Percentiles rank a stretch among this genome's conserved stretches.
phyloP scores from a whole-genome alignment of 2,329 filamentous ascomycete species.

The Trichoderma guizhouense region DNA sequence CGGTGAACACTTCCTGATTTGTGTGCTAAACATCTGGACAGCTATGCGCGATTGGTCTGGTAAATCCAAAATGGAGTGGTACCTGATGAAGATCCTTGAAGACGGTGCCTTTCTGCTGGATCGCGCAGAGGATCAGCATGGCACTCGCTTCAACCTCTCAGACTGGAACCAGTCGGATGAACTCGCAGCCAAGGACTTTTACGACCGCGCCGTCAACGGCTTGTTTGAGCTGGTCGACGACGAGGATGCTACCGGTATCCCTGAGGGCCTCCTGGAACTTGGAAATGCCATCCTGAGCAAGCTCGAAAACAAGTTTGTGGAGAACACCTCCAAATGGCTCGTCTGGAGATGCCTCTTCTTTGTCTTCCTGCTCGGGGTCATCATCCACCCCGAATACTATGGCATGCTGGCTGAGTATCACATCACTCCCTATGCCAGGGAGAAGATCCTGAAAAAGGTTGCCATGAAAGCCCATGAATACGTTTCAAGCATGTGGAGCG shows the following conservation, averaged over 20 bases:
- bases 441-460: constrained; percentile 76
- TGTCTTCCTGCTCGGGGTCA: constrained; percentile 75
- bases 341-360: constrained; percentile 92
- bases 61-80: constrained; percentile 85
- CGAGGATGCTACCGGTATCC: constrained; percentile 78
- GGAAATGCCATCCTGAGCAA: constrained; percentile 79
- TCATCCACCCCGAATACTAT: constrained; percentile 83
- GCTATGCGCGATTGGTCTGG: constrained; percentile 86
- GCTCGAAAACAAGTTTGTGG: constrained; percentile 67
- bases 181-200: constrained; percentile 82
- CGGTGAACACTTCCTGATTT: constrained; percentile 76
- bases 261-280: constrained; percentile 78
- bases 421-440: constrained; percentile 84
- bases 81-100: constrained; percentile 90
- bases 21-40: constrained; percentile 84
- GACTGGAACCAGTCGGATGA: constrained; percentile 75
- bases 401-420: constrained; percentile 84
- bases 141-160: constrained; percentile 67
- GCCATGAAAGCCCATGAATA: constrained; percentile 75
- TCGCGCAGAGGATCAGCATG: constrained; percentile 74
- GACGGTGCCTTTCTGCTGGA: constrained; percentile 89
- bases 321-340: constrained; percentile 76
- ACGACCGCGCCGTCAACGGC: constrained; percentile 73
- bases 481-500: constrained; percentile 75
- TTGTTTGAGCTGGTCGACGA: constrained; percentile 86